Conservation (phyloP, 176 grass and related monocot genomes). For the Cenchrus americanus region DNA sequence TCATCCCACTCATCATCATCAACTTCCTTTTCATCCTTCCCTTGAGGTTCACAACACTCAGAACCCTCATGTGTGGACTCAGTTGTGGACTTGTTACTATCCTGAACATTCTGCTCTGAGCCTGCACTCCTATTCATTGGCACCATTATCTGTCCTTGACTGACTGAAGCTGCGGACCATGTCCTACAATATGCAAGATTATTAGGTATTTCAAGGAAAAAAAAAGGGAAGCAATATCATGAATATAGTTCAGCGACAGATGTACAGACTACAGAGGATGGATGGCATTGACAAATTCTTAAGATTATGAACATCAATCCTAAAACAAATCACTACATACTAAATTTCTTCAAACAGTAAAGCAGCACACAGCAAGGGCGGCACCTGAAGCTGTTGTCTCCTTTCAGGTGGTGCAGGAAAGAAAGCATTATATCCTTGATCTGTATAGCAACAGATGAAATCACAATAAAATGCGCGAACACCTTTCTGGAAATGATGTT, state of each 20-base stretch:
- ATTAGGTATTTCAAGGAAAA: conserved; percentile 9
- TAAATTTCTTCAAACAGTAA: conserved; percentile 2
- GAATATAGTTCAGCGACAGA: conserved; percentile 8
- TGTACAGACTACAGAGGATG: neutral
- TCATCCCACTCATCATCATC: conserved; percentile 68
- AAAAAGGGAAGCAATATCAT: neutral
- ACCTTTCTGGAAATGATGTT: conserved; percentile 74
- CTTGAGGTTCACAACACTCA: conserved; percentile 37
- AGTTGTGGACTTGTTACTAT: conserved; percentile 36
- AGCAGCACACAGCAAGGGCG: conserved; percentile 7
- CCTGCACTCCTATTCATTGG: conserved; percentile 45
- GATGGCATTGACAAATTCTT: conserved; percentile 10
- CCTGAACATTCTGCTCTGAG: conserved; percentile 46
- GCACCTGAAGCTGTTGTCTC: conserved; percentile 84
- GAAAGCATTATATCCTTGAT: conserved; percentile 91
- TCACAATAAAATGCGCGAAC: conserved; percentile 93
- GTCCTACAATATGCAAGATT: conserved; percentile 60
- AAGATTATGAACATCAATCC: conserved; percentile 17
- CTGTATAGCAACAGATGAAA: conserved; percentile 69
- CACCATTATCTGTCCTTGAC: conserved; percentile 54
- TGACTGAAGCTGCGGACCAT: conserved; percentile 89
- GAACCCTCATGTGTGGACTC: conserved; percentile 27
- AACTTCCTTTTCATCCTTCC: conserved; percentile 52
- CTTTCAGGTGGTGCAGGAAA: conserved; percentile 59
- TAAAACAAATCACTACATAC: conserved; percentile 24